Percentiles rank a stretch among this genome's conserved stretches.
Evolutionary conservation across 2,329 filamentous ascomycete species (phyloP).

Genomic region (Rutstroemia sydowiana): DNA sequence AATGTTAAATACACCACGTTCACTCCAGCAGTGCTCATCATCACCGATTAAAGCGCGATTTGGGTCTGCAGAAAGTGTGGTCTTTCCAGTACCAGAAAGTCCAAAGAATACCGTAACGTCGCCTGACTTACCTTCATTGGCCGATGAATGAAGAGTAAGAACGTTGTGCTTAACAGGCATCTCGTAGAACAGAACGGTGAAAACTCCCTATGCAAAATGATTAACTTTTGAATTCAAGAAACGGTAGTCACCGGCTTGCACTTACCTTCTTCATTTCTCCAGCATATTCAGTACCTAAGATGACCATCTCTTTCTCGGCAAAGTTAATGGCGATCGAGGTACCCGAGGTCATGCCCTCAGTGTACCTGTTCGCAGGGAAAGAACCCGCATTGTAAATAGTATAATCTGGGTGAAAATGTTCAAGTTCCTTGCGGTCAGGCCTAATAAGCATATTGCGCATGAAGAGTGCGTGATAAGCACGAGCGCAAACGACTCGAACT

Average conservation of each 20-base stretch:
- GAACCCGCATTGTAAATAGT: slow-evolving; percentile 99
- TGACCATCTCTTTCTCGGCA: slow-evolving; percentile 99
- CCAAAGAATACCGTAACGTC: slow-evolving; percentile 99
- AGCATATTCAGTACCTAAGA: slow-evolving; percentile 96
- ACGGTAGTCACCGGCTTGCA: too few species aligned
- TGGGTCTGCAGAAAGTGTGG: slow-evolving; percentile 91
- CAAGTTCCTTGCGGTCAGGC: slow-evolving; percentile 80
- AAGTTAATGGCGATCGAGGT: slow-evolving; percentile 99
- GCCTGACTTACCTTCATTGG: slow-evolving; percentile 89
- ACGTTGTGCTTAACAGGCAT: slow-evolving; percentile 99
- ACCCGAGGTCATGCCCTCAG: slow-evolving; percentile 95
- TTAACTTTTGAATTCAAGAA: too few species aligned
- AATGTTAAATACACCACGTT: slow-evolving; percentile 97
- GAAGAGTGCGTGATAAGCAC: slow-evolving; percentile 98
- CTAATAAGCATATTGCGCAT: slow-evolving; percentile 99
- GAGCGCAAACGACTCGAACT: slow-evolving; percentile 95
- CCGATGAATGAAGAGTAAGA: slow-evolving; percentile 94
- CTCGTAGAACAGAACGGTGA: slow-evolving; percentile 99
- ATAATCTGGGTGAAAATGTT: slow-evolving; percentile 98
- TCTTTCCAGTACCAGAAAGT: slow-evolving; percentile 97
- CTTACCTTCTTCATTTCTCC: slow-evolving; percentile 98
- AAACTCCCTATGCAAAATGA: too few species aligned
- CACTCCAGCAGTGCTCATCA: slow-evolving; percentile 99
- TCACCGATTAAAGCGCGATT: slow-evolving; percentile 96
- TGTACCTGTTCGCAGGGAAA: slow-evolving; percentile 98